Percentiles rank a stretch among this genome's conserved stretches.
Evolutionary conservation across 495 filamentous ascomycete species (phyloP).

Genomic region (Jackrogersella minutella): DNA sequence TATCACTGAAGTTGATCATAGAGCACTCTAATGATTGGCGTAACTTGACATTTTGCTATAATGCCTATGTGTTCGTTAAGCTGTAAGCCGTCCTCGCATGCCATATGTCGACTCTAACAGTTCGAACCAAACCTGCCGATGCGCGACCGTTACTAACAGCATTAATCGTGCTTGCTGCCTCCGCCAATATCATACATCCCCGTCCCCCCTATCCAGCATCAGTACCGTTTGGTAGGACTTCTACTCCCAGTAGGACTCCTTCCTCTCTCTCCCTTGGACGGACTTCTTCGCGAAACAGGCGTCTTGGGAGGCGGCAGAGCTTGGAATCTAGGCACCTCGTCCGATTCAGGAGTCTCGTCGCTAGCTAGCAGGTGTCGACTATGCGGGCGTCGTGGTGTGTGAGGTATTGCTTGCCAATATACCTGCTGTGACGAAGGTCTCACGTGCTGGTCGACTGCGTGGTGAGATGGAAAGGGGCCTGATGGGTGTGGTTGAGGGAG

Average conservation of each 20-base stretch:
- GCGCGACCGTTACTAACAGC: background rate
- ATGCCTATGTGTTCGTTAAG: background rate
- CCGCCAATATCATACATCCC: slow-evolving; percentile 8
- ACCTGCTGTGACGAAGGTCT: slow-evolving; percentile 43
- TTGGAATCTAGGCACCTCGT: slow-evolving; percentile 47
- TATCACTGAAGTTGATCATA: background rate
- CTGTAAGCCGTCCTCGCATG: background rate
- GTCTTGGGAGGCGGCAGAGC: slow-evolving; percentile 52
- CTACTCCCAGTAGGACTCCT: slow-evolving; percentile 52
- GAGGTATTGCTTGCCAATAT: slow-evolving; percentile 54
- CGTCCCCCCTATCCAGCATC: background rate
- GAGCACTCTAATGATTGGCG: background rate
- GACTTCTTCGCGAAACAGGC: slow-evolving; percentile 50
- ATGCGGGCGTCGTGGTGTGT: slow-evolving; percentile 51
- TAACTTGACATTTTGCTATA: background rate
- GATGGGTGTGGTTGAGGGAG: slow-evolving; percentile 25
- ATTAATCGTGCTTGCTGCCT: background rate
- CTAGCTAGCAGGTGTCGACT: slow-evolving; percentile 42
- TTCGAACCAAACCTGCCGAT: background rate
- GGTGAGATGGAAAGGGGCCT: slow-evolving; percentile 44
- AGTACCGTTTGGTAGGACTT: slow-evolving; percentile 54
- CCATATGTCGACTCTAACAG: background rate
- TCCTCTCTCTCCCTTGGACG: slow-evolving; percentile 54
- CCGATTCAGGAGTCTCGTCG: slow-evolving; percentile 53
- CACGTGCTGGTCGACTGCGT: slow-evolving; percentile 43